phyloP scores from a whole-genome alignment of 768 basidiomycete genomes.

The Lentinula boryana region DNA sequence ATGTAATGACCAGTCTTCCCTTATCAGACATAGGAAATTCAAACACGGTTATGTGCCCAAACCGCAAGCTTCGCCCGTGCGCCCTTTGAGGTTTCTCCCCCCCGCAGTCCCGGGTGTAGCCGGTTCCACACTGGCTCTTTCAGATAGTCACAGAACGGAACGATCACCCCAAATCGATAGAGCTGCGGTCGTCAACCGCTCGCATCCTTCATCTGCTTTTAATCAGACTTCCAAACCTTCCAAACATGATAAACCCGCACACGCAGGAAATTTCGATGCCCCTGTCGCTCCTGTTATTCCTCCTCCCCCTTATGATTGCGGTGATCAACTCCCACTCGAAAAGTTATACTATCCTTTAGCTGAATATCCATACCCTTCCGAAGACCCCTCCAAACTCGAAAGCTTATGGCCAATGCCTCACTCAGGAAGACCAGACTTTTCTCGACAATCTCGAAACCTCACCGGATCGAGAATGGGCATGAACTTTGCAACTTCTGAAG shows the following conservation, averaged over 20 bases:
- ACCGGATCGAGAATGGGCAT: too few relatives aligned
- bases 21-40: background rate
- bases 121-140: background rate
- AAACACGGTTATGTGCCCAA: background rate
- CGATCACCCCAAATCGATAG: too few relatives aligned
- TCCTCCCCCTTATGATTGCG: background rate
- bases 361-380: background rate
- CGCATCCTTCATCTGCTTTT: background rate
- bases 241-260: too few relatives aligned
- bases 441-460: background rate
- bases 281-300: background rate
- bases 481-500: too few relatives aligned
- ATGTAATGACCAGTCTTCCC: background rate
- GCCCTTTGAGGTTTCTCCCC: background rate
- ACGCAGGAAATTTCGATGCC: too few relatives aligned
- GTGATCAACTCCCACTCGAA: background rate
- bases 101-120: background rate
- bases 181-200: background rate
- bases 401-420: background rate
- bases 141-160: background rate
- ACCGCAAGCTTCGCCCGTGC: background rate
- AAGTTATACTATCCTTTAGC: background rate
- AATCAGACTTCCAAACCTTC: background rate
- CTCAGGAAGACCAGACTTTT: background rate
- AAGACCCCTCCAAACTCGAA: background rate